Conservation (phyloP, 2,329 filamentous ascomycete genomes). For the Aaosphaeria pasadenensis region DNA sequence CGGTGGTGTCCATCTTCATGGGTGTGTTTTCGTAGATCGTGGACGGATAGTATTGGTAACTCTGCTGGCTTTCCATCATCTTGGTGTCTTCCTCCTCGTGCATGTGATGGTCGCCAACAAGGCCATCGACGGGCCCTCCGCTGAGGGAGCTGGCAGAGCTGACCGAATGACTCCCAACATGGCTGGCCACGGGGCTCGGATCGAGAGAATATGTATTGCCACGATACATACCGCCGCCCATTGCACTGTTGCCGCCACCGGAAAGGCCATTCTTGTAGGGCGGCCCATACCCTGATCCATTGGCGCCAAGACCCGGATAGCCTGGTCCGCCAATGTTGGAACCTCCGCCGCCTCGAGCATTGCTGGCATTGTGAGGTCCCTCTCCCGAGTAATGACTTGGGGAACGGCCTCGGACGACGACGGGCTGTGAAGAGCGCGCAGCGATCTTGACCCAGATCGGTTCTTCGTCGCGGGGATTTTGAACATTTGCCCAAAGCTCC, state of each 20-base stretch:
- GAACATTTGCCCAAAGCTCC: slow-evolving; percentile 51
- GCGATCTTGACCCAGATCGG: slow-evolving; percentile 37
- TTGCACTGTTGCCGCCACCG: slow-evolving; percentile 22
- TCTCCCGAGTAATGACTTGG: slow-evolving; percentile 47
- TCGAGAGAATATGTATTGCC: slow-evolving; percentile 35
- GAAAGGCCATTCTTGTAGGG: slow-evolving; percentile 31
- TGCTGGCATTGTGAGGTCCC: slow-evolving; percentile 39
- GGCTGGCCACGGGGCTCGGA: slow-evolving; percentile 38
- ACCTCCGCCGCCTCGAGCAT: slow-evolving; percentile 31
- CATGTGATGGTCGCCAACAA: slow-evolving; percentile 42
- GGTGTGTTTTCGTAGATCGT: slow-evolving; percentile 43
- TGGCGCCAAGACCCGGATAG: slow-evolving; percentile 63
- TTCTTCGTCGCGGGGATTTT: slow-evolving; percentile 22
- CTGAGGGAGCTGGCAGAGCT: slow-evolving; percentile 44
- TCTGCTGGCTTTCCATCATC: slow-evolving; percentile 40
- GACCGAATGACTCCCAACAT: slow-evolving; percentile 42
- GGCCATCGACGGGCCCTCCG: slow-evolving; percentile 39
- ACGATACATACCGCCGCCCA: slow-evolving; percentile 33
- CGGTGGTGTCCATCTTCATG: slow-evolving; percentile 25
- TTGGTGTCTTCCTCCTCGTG: slow-evolving; percentile 37
- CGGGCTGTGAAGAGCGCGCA: slow-evolving; percentile 31
- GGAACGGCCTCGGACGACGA: slow-evolving; percentile 41
- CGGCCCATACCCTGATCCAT: slow-evolving; percentile 47
- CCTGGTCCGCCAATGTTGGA: slow-evolving; percentile 27
- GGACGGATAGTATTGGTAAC: slow-evolving; percentile 48